A percentile compares a stretch with the other conserved stretches of the same genome.
Conservation (phyloP, 768 basidiomycete species). For the Gymnopilus dilepis region DNA sequence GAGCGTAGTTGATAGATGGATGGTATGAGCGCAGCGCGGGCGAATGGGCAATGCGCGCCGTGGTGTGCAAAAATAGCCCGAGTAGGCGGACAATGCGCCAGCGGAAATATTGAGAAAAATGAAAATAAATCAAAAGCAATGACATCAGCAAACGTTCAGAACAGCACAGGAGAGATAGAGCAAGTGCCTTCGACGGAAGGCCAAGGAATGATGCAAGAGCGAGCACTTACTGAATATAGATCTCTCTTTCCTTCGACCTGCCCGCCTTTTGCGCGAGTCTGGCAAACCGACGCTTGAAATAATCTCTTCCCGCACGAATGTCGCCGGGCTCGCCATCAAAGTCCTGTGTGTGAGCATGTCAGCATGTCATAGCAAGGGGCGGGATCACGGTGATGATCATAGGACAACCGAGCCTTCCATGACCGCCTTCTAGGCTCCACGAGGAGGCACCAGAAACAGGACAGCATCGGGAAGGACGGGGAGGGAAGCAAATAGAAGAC, state of each 20-base stretch:
- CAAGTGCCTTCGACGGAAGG: no score
- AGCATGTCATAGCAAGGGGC: not conserved
- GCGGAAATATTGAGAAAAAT: not conserved
- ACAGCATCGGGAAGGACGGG: not conserved
- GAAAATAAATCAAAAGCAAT: not conserved
- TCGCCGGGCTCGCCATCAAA: constrained; percentile 82
- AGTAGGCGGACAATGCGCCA: no score
- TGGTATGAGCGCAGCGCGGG: not conserved
- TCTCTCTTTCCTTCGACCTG: constrained; percentile 84
- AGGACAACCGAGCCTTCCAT: not conserved
- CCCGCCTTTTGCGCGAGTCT: constrained; percentile 85
- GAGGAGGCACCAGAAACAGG: not conserved
- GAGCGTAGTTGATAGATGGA: not conserved
- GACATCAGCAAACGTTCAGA: constrained; percentile 11
- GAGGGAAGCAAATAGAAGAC: not conserved
- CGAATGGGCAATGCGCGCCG: no score
- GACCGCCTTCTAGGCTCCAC: not conserved
- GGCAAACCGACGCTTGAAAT: constrained; percentile 88
- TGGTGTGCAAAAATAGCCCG: not conserved
- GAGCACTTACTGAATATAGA: constrained; percentile 88
- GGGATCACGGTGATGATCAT: no score
- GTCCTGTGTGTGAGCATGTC: constrained; percentile 56
- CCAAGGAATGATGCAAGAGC: not conserved
- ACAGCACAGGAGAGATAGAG: not conserved
- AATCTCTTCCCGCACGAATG: constrained; percentile 79